Percentiles rank a stretch among this genome's conserved stretches.
phyloP scores from a whole-genome alignment of 805 yeast genomes.

The Dipodascus geniculatus region DNA sequence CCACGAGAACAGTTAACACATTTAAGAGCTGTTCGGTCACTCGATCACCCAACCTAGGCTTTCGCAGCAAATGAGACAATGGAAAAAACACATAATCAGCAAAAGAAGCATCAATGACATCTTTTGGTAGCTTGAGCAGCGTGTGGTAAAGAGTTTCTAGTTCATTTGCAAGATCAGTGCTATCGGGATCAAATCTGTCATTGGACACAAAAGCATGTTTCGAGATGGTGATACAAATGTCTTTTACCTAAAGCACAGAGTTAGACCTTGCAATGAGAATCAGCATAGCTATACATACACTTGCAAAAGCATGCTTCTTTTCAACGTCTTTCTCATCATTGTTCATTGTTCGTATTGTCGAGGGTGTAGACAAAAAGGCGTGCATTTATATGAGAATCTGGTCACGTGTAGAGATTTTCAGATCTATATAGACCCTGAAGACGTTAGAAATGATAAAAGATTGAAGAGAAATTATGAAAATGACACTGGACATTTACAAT shows the following conservation, averaged over 20 bases:
- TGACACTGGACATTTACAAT: no score
- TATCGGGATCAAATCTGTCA: conserved; percentile 7
- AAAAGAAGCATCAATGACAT: conserved; percentile 19
- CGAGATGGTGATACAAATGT: background rate
- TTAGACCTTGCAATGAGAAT: no score
- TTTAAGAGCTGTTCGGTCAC: conserved; percentile 37
- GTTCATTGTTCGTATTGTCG: no score
- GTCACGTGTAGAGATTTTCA: no score
- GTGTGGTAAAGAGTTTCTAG: conserved; percentile 10
- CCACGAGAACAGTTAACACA: conserved; percentile 34
- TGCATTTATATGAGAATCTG: no score
- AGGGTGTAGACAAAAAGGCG: no score
- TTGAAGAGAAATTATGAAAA: no score
- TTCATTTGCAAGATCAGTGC: conserved; percentile 10
- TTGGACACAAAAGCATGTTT: conserved; percentile 7
- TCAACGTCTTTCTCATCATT: background rate
- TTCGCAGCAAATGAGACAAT: conserved; percentile 39
- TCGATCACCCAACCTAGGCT: conserved; percentile 33
- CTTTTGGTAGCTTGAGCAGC: conserved; percentile 7
- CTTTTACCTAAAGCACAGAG: conserved; percentile 1
- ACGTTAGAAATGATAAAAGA: no score
- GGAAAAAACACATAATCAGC: conserved; percentile 60
- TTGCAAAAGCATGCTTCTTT: background rate
- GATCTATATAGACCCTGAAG: no score
- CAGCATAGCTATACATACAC: no score